Percentiles rank a stretch among this genome's conserved stretches.
phyloP scores from a whole-genome alignment of 208 protist species.

The Acanthamoeba castellanii region DNA sequence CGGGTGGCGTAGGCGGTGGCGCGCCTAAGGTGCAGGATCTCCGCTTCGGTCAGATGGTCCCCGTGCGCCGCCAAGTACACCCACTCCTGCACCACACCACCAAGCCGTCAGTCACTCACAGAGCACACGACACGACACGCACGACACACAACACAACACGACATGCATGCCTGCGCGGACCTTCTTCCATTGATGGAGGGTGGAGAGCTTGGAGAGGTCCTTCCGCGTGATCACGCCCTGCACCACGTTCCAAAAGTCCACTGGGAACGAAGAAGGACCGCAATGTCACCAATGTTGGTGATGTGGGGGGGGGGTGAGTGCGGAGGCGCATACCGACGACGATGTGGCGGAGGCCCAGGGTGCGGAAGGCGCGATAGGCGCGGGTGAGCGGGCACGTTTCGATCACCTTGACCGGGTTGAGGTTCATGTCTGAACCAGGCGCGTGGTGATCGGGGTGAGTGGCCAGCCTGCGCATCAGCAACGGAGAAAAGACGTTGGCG shows the following conservation, averaged over 20 bases:
- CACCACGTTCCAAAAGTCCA: constrained; percentile 16
- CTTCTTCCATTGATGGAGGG: constrained; percentile 11
- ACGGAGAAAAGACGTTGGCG: neutral
- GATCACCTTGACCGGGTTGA: constrained; percentile 50
- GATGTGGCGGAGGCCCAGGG: constrained; percentile 27
- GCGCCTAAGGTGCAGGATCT: neutral
- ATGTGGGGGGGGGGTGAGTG: neutral
- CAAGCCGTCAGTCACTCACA: neutral
- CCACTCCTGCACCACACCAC: neutral
- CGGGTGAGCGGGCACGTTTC: constrained; percentile 36
- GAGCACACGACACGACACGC: neutral
- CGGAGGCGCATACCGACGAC: neutral
- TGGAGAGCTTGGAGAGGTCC: constrained; percentile 49
- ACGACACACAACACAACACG: neutral
- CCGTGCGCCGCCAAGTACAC: neutral
- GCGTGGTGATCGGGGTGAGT: neutral
- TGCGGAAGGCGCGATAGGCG: constrained; percentile 52
- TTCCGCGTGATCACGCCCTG: constrained; percentile 51
- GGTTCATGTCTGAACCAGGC: constrained; percentile 9
- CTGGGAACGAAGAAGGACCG: too few species aligned
- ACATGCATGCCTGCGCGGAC: neutral
- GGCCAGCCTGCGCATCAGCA: too few species aligned
- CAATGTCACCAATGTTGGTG: too few species aligned
- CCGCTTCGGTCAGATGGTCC: neutral
- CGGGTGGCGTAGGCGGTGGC: neutral